Evolutionary conservation across 148 eudicot species (phyloP).

Genomic region (Oxyria digyna): DNA sequence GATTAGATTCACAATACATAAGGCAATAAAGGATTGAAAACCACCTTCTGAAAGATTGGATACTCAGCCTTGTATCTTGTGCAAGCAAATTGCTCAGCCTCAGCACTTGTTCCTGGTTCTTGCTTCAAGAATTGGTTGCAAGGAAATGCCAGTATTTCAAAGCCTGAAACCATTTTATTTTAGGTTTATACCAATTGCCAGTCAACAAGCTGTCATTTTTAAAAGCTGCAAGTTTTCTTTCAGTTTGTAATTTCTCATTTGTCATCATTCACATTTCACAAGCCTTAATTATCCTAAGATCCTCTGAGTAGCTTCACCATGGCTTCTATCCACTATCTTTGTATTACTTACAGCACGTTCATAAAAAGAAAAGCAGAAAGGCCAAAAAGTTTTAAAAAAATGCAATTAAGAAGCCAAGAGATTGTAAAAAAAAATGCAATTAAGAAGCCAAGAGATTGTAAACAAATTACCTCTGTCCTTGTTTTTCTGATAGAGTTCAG

Average conservation of each 20-base stretch:
- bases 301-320: background rate
- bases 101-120: conserved; percentile 75
- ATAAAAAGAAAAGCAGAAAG: background rate
- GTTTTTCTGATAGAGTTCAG: conserved; percentile 51
- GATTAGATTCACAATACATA: background rate
- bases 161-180: conserved; percentile 24
- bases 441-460: background rate
- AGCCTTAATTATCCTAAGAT: background rate
- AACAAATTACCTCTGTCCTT: conserved; percentile 49
- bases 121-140: conserved; percentile 86
- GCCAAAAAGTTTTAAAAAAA: too few species aligned
- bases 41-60: conserved; percentile 79
- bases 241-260: too few species aligned
- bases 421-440: background rate
- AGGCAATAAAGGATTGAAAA: too few species aligned
- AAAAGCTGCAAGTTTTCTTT: background rate
- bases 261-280: too few species aligned
- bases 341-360: background rate
- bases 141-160: conserved; percentile 89
- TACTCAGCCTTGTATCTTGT: conserved; percentile 78
- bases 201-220: background rate
- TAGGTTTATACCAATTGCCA: background rate
- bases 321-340: background rate
- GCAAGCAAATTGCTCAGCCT: conserved; percentile 66
- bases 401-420: background rate